A percentile compares a stretch with the other conserved stretches of the same genome.
These are phyloP conservation scores for Rhodotorula sp. DNA, from an alignment of 1,284 basidiomycete species.

Conservation along the genomic window DNA sequence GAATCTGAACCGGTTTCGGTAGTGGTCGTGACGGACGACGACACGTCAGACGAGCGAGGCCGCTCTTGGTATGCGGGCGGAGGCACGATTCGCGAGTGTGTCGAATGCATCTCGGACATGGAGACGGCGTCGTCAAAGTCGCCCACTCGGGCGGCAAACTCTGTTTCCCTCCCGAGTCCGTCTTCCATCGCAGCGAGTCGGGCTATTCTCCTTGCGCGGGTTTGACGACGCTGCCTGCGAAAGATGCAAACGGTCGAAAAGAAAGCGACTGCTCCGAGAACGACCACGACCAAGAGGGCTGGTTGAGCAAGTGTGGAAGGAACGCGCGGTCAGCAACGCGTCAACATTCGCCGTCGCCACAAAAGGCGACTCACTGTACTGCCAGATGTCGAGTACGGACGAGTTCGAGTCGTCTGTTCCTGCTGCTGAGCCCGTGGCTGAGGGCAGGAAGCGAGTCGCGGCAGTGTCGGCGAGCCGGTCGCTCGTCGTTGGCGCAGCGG, in stretches of 20 bases:
- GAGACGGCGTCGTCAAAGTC: background rate
- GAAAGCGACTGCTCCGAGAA: background rate
- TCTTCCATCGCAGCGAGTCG: background rate
- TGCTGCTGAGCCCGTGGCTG: background rate
- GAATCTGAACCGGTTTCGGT: background rate
- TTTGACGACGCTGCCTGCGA: constrained; percentile 16
- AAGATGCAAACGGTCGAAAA: too few relatives aligned
- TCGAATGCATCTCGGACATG: background rate
- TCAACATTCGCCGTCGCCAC: background rate
- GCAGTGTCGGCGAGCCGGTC: constrained; percentile 2
- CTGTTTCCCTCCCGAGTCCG: background rate
- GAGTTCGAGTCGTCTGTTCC: background rate
- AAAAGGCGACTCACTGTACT: constrained; percentile 11
- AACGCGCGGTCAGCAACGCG: too few relatives aligned
- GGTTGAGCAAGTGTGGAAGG: too few relatives aligned
- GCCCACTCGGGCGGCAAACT: background rate
- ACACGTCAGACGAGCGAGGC: background rate
- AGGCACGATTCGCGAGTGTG: background rate
- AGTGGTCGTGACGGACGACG: background rate
- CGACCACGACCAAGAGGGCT: too few relatives aligned
- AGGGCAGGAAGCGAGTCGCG: constrained; percentile 12
- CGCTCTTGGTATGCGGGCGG: background rate
- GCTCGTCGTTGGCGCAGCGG: background rate
- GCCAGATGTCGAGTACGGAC: constrained; percentile 12
- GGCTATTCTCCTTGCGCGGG: too few relatives aligned